Percentiles rank a stretch among this genome's conserved stretches.
These are phyloP conservation scores for Pholiota microspora DNA, from an alignment of 768 basidiomycete species.

Conservation along the genomic window DNA sequence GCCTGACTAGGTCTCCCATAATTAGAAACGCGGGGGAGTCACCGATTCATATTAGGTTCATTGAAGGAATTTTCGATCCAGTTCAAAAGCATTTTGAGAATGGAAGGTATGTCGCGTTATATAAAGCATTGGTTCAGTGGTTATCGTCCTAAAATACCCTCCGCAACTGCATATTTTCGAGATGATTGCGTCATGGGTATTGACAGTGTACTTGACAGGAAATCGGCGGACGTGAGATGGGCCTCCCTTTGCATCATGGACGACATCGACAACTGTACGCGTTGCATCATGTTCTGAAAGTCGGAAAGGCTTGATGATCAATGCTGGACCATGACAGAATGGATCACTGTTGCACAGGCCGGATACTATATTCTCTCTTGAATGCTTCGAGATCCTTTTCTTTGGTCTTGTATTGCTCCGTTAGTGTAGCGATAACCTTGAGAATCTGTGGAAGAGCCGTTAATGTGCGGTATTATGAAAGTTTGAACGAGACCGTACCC, in stretches of 20 bases:
- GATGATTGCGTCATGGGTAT: background rate
- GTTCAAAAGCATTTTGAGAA: background rate
- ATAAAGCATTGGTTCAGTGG: background rate
- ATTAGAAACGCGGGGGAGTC: background rate
- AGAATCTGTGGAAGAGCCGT: slow-evolving; percentile 59
- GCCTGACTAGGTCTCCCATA: background rate
- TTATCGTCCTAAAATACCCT: background rate
- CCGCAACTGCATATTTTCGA: background rate
- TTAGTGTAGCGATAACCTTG: slow-evolving; percentile 72
- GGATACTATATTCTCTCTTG: slow-evolving; percentile 75
- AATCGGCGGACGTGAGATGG: background rate
- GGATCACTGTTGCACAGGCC: slow-evolving; percentile 40
- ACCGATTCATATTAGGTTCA: background rate
- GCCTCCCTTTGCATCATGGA: background rate
- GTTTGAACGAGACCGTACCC: slow-evolving; percentile 48
- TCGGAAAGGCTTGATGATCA: background rate
- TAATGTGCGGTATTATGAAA: slow-evolving; percentile 9
- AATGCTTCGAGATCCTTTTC: slow-evolving; percentile 82
- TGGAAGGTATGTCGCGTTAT: background rate
- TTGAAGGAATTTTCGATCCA: background rate
- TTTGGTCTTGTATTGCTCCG: slow-evolving; percentile 87
- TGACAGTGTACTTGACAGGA: background rate
- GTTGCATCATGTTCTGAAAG: background rate
- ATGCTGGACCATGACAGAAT: background rate
- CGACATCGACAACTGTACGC: background rate